Base-by-base conservation (phyloP, 2,329 filamentous ascomycete genomes). In the Fusarium palustre region DNA sequence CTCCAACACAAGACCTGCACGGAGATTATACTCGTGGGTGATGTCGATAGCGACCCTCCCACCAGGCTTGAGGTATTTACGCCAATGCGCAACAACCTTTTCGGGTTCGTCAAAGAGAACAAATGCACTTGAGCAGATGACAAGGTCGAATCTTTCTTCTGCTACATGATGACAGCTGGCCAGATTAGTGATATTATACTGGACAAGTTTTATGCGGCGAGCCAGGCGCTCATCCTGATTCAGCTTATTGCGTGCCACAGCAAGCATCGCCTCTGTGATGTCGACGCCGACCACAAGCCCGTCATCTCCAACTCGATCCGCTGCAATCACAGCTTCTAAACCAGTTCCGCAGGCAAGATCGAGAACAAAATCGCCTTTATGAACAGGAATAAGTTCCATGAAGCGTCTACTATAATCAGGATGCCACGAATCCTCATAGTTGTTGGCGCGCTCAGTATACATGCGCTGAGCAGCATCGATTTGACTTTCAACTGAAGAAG, bases 321-420 rank as follows among this genome's bases (percentile, higher is more conserved):
- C 76, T n/a, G 76, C 75, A 18, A 75, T 67, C 52, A 76, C 74
- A 10, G 72, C 68, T 22, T 79, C 77, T 5, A 79, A 66, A 7
- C 77, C 78, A 13, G 78, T 80, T n/a, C 78, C 79, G 59, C 78
- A 80, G 31, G 73, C 76, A n/a, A 79, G 73, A 33, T 72, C 66
- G 5, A 80, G 75, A 25, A 79, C 62, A 24, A 60, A 68, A 39
- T 79, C 61, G n/a, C 76, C 73, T 1, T 70, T 47, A 16, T 61
- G 55, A 18, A 78, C 43, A 8, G 72, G 61, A 5, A 71, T 68
- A 15, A 76, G 30, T 9, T 67, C 58, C 62, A 78, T 74, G 60
- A 80, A 76, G 13, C 77, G 71, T 25, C 55, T 63, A n/a, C 74
- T 76, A 53, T 76, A 79, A 5, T 66, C 70, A 0, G 76, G 75